Base-by-base conservation (phyloP, 805 yeast genomes). In the Cyberlindnera galapagoensis region DNA sequence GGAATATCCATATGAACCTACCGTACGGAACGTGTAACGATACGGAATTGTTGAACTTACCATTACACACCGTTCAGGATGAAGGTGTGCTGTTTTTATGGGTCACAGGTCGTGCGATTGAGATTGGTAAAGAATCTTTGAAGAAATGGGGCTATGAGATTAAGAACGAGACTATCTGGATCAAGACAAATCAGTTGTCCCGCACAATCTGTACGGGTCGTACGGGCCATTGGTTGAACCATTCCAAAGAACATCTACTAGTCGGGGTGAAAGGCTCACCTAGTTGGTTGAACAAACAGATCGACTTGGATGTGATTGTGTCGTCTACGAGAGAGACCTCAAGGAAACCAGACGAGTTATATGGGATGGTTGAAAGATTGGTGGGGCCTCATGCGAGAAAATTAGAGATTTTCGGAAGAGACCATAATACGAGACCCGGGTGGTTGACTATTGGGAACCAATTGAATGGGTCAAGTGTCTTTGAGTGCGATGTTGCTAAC, bases 181-280 rank as follows among this genome's bases (percentile, higher is more conserved):
- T 86, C 38, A 88, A 88, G 55, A 75, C 92, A 5, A 88, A 88
- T 54, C 97, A 90, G 53, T 59, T 90, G 39, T 74, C 80, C 14
- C 64, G 95, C 39, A 88, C 96, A 0, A 87, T 88, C 26, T 87
- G 94, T 38, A 90, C 97, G 0, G 97, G 97, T 2, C 63, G 97
- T 42, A 88, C 97, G 0, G 97, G 97, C 0, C 97, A 88, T 54
- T 88, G 97, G 97, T 65, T 88, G 33, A 88, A 88, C 52, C 97
- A 88, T 57, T 82, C 95, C 0, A 88, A 88, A 47, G 97, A 88
- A 55, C 97, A 88, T 53, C 62, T 86, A 26, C 57, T 88, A 5
- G 82, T 90, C 7, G 97, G 96, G 20, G 49, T 81, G 17, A 88
- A 88, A 49, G 97, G 96, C 1, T 52, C 72, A 24, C 87, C 94